phyloP scores from a whole-genome alignment of 1,284 basidiomycete genomes.

The Cutaneotrichosporon dermatis region DNA sequence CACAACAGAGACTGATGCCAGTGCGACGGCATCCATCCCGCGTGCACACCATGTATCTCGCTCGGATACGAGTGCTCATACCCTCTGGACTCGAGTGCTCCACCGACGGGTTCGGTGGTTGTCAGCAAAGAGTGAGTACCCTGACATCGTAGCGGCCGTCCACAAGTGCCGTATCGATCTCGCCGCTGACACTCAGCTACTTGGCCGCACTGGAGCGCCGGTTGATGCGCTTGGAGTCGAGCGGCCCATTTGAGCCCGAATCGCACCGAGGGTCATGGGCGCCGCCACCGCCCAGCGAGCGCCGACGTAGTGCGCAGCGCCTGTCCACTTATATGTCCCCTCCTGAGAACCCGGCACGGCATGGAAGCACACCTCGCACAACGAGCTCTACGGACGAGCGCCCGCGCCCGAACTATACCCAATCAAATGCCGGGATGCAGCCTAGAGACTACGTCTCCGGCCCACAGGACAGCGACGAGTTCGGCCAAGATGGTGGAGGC shows the following conservation, averaged over 20 bases:
- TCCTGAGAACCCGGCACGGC: background rate
- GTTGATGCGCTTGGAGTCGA: slow-evolving; percentile 3
- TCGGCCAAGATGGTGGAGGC: background rate
- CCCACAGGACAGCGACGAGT: background rate
- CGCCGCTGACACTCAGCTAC: slow-evolving; percentile 6
- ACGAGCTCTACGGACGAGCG: background rate
- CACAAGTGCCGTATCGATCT: too few species aligned
- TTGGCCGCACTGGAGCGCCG: slow-evolving; percentile 10
- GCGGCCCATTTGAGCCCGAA: background rate
- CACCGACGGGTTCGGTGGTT: slow-evolving; percentile 5
- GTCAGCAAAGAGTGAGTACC: slow-evolving; percentile 11
- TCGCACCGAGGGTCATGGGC: background rate
- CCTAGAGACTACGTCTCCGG: background rate
- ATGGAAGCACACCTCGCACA: background rate
- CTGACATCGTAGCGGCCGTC: too few species aligned
- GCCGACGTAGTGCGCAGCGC: background rate
- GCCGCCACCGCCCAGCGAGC: background rate
- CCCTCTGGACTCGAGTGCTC: slow-evolving; percentile 14
- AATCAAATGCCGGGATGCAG: background rate
- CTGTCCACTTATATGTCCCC: background rate
- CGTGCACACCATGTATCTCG: slow-evolving; percentile 16
- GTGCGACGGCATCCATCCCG: slow-evolving; percentile 21
- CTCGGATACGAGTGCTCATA: slow-evolving; percentile 17
- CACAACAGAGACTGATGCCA: slow-evolving; percentile 1
- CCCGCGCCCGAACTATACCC: background rate